Percentiles rank a stretch among this genome's conserved stretches.
These are phyloP conservation scores for Hanseniaspora uvarum DNA, from an alignment of 1,139 yeast species.

Conservation along the genomic window DNA sequence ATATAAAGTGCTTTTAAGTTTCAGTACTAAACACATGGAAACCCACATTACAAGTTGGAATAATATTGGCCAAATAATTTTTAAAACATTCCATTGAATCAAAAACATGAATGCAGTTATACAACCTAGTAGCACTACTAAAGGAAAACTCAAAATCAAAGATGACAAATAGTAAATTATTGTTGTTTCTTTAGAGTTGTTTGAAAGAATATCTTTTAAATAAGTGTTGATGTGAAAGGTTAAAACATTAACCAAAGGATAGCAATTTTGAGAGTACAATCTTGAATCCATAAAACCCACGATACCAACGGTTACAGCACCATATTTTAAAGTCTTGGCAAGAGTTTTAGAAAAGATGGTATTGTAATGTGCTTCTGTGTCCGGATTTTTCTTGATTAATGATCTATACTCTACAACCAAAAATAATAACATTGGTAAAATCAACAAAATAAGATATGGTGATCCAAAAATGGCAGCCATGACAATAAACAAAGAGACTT, in stretches of 20 bases:
- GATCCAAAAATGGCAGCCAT: conserved; percentile 77
- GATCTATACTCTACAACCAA: conserved; percentile 21
- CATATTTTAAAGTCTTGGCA: conserved; percentile 20
- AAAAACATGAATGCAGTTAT: conserved; percentile 30
- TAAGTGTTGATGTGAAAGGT: background rate
- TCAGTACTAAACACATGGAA: conserved; percentile 53
- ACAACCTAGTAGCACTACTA: conserved; percentile 35
- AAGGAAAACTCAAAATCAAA: conserved; percentile 59
- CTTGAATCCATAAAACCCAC: conserved; percentile 48
- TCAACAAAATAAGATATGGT: conserved; percentile 73
- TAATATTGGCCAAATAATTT: conserved; percentile 30
- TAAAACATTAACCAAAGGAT: conserved; percentile 25
- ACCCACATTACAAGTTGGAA: conserved; percentile 56
- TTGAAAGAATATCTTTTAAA: background rate
- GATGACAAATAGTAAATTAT: conserved; percentile 46
- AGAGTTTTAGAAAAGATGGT: conserved; percentile 22
- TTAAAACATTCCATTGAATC: conserved; percentile 20
- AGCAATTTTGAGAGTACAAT: conserved; percentile 47
- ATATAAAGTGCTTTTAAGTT: conserved; percentile 91
- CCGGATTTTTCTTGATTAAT: background rate
- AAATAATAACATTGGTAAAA: conserved; percentile 47
- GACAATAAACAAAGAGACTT: conserved; percentile 38
- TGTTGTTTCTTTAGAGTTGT: background rate
- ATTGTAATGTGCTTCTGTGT: conserved; percentile 23
- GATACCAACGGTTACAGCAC: conserved; percentile 30